Conservation (phyloP, 345 rosid genomes). For the Gossypium mustelinum region DNA sequence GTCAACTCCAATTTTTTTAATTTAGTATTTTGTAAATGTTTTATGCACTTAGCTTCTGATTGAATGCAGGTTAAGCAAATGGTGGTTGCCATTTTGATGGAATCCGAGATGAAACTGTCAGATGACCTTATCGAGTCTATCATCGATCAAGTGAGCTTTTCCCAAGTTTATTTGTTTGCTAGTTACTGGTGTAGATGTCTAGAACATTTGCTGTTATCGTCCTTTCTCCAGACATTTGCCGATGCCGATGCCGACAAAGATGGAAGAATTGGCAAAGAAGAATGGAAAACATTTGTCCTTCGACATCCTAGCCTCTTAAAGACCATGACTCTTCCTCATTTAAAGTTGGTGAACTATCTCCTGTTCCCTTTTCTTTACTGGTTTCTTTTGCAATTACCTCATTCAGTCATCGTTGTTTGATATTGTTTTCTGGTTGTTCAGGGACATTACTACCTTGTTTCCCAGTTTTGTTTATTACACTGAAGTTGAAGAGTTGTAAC, state of each 20-base stretch:
- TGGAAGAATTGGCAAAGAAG: constrained; percentile 47
- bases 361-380: not conserved
- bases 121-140: constrained; percentile 66
- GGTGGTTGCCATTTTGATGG: constrained; percentile 67
- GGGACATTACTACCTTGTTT: constrained; percentile 47
- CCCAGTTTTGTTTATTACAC: constrained; percentile 49
- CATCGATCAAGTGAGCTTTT: constrained; percentile 51
- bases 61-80: constrained; percentile 71
- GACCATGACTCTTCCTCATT: constrained; percentile 62
- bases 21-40: not conserved
- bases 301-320: constrained; percentile 44
- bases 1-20: constrained; percentile 11
- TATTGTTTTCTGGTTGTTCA: constrained; percentile 12
- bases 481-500: constrained; percentile 37
- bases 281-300: constrained; percentile 50
- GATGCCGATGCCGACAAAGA: constrained; percentile 52
- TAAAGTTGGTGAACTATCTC: constrained; percentile 33
- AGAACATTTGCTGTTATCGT: not conserved
- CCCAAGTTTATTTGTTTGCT: not conserved
- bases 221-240: constrained; percentile 46
- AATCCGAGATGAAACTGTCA: constrained; percentile 50
- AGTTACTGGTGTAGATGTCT: not conserved
- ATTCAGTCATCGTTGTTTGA: not conserved
- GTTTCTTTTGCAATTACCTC: not conserved
- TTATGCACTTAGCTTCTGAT: not conserved